Conservation (phyloP, 352 stramenopile genomes). For the Chrysophaeum taylorii region DNA sequence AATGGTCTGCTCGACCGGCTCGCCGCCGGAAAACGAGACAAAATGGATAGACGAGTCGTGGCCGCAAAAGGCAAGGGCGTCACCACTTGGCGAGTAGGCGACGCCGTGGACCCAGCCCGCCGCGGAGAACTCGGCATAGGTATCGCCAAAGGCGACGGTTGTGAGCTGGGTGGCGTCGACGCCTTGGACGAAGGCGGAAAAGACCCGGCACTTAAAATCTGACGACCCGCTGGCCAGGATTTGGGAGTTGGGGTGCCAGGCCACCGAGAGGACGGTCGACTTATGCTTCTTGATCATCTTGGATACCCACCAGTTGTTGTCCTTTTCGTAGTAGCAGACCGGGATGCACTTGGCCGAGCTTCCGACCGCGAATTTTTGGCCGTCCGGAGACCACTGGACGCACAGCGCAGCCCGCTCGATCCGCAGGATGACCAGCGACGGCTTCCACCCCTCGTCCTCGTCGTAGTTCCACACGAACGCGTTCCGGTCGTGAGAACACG, state of each 20-base stretch:
- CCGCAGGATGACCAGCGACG: conserved; percentile 72
- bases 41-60: conserved; percentile 79
- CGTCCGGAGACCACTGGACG: conserved; percentile 82
- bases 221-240: conserved; percentile 75
- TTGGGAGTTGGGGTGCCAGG: conserved; percentile 81
- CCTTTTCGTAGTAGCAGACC: conserved; percentile 76
- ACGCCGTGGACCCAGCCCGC: conserved; percentile 75
- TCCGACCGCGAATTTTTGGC: conserved; percentile 80
- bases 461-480: conserved; percentile 88
- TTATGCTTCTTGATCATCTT: conserved; percentile 95
- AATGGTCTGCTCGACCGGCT: conserved; percentile 52
- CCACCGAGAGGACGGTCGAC: conserved; percentile 63
- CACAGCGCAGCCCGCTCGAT: conserved; percentile 76
- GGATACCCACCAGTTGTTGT: conserved; percentile 85
- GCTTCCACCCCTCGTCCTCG: conserved; percentile 70
- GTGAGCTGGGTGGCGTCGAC: conserved; percentile 47
- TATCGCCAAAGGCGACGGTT: conserved; percentile 35
- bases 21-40: conserved; percentile 60
- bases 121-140: conserved; percentile 34
- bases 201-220: conserved; percentile 82
- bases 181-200: conserved; percentile 67
- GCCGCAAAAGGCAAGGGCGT: conserved; percentile 66
- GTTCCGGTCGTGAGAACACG: conserved; percentile 81
- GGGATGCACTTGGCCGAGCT: conserved; percentile 80
- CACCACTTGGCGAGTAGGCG: conserved; percentile 73